These are phyloP conservation scores for Strigomonas culicis DNA, from an alignment of 208 protist species.

Conservation along the genomic window DNA sequence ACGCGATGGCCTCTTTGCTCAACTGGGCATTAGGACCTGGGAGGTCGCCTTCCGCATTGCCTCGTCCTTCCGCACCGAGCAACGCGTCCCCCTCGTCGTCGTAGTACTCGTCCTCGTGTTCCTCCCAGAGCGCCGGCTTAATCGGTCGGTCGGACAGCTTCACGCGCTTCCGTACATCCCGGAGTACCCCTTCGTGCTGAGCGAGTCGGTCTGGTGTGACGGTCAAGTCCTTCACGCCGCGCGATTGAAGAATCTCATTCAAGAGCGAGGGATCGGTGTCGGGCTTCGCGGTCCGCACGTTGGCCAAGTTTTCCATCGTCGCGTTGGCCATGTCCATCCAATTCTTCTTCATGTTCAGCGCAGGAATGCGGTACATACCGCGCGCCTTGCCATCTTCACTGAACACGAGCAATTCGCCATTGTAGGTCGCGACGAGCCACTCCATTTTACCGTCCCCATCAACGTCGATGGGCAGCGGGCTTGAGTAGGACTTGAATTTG, in stretches of 20 bases:
- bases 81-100: not conserved
- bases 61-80: not conserved
- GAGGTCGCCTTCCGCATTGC: not conserved
- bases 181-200: too few species aligned
- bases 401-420: slow-evolving; percentile 86
- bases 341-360: slow-evolving; percentile 72
- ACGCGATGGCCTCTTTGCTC: slow-evolving; percentile 63
- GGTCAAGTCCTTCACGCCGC: slow-evolving; percentile 31
- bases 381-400: slow-evolving; percentile 45
- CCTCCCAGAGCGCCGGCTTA: not conserved
- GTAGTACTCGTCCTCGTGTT: slow-evolving; percentile 18
- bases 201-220: not conserved
- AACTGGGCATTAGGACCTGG: slow-evolving; percentile 49
- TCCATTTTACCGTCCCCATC: slow-evolving; percentile 79
- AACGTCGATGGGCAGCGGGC: slow-evolving; percentile 80
- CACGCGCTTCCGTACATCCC: too few species aligned
- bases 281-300: slow-evolving; percentile 17
- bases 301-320: slow-evolving; percentile 10
- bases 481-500: slow-evolving; percentile 71
- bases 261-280: slow-evolving; percentile 13
- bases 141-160: too few species aligned
- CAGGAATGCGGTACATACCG: slow-evolving; percentile 59
- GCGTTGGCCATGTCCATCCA: slow-evolving; percentile 50
- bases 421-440: slow-evolving; percentile 82
- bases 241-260: slow-evolving; percentile 22